Percentiles rank a stretch among this genome's conserved stretches.
These are phyloP conservation scores for Paxillus rubicundulus DNA, from an alignment of 768 basidiomycete species.

Conservation along the genomic window DNA sequence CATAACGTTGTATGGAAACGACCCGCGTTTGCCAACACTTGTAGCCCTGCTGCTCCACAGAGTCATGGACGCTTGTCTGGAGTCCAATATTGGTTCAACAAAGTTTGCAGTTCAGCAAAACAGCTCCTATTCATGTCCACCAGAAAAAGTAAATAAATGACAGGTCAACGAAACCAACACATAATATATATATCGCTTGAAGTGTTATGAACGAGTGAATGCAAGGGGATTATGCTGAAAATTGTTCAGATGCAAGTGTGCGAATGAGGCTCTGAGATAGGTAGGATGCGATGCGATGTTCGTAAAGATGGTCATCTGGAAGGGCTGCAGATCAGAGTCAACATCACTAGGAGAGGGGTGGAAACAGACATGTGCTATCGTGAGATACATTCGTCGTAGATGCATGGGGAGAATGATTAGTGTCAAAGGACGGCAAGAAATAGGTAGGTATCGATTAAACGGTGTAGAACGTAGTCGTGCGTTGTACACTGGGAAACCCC, in stretches of 20 bases:
- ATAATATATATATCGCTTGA: constrained; percentile 16
- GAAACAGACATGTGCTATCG: constrained; percentile 18
- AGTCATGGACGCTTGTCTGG: no score
- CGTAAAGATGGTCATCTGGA: constrained; percentile 29
- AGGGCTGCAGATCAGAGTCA: not conserved
- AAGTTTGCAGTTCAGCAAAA: not conserved
- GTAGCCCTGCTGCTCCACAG: not conserved
- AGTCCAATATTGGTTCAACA: no score
- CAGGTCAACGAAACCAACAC: constrained; percentile 1
- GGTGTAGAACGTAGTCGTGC: constrained; percentile 26
- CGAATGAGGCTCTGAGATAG: constrained; percentile 13
- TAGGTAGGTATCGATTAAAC: constrained; percentile 25
- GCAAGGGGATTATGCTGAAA: constrained; percentile 21
- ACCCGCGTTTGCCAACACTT: no score
- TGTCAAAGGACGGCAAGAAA: constrained; percentile 21
- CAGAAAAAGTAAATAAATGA: constrained; percentile 4
- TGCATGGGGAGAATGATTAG: constrained; percentile 26
- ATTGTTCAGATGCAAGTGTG: constrained; percentile 30
- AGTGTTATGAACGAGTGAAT: constrained; percentile 25
- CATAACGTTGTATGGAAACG: not conserved
- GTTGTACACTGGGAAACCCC: constrained; percentile 24
- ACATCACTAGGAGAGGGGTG: not conserved
- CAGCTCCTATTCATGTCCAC: constrained; percentile 6
- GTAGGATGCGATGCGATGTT: constrained; percentile 22
- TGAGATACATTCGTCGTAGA: constrained; percentile 29